Evolutionary conservation across 1,284 basidiomycete species (phyloP).

Genomic region (Wolfiporia cocos): DNA sequence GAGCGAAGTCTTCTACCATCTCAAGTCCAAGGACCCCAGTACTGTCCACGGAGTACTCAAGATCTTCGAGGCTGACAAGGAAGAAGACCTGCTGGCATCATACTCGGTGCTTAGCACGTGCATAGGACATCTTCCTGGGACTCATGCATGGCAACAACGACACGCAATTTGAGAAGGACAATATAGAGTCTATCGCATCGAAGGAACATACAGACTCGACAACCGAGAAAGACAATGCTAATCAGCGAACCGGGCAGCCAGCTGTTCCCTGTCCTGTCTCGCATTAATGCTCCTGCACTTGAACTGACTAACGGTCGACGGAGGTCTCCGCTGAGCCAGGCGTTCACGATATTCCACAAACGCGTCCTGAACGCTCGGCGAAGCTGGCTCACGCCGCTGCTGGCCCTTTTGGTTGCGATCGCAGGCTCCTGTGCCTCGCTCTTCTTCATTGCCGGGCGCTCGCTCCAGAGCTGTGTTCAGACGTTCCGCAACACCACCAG

Average conservation of each 20-base stretch:
- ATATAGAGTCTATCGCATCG: neutral
- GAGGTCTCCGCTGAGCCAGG: slow-evolving; percentile 49
- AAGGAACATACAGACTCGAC: no score
- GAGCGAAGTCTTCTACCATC: slow-evolving; percentile 41
- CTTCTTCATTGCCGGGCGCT: slow-evolving; percentile 49
- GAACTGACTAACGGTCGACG: slow-evolving; percentile 43
- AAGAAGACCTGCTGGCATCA: slow-evolving; percentile 33
- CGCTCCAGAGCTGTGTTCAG: slow-evolving; percentile 41
- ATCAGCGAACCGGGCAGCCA: no score
- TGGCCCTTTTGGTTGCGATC: slow-evolving; percentile 57
- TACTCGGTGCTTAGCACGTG: slow-evolving; percentile 71
- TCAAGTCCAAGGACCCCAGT: slow-evolving; percentile 50
- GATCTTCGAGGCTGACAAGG: slow-evolving; percentile 41
- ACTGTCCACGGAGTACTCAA: slow-evolving; percentile 52
- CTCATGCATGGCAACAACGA: slow-evolving; percentile 49
- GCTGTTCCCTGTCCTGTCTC: no score
- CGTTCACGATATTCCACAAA: slow-evolving; percentile 69
- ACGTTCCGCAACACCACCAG: slow-evolving; percentile 28
- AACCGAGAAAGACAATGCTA: no score
- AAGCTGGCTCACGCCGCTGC: slow-evolving; percentile 61
- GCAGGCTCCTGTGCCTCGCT: slow-evolving; percentile 61
- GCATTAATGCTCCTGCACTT: slow-evolving; percentile 18
- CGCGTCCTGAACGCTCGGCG: slow-evolving; percentile 58
- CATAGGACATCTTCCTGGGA: slow-evolving; percentile 75
- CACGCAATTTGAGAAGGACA: slow-evolving; percentile 12